phyloP scores from a whole-genome alignment of 176 grass and related monocot genomes.

The Musa beccarii region DNA sequence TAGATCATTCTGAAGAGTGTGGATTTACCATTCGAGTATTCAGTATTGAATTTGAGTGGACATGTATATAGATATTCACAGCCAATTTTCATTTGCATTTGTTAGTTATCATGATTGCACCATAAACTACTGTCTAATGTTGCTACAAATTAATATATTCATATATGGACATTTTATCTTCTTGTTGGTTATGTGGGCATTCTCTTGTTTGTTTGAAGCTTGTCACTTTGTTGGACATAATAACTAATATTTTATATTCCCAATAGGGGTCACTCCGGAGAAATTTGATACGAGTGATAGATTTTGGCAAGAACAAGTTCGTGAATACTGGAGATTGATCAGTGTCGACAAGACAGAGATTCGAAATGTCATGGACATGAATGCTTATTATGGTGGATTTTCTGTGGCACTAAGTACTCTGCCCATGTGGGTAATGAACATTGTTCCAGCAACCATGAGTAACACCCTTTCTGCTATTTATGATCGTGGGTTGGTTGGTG shows the following conservation, averaged over 20 bases:
- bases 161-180: background rate
- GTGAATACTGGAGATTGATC: conserved; percentile 73
- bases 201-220: background rate
- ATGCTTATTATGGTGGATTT: conserved; percentile 86
- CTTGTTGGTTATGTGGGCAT: background rate
- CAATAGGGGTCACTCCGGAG: conserved; percentile 61
- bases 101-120: too few relatives aligned
- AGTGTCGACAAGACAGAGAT: conserved; percentile 47
- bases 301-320: conserved; percentile 74
- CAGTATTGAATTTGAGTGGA: too few relatives aligned
- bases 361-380: conserved; percentile 95
- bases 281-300: conserved; percentile 49
- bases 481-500: conserved; percentile 70
- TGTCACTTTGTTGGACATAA: conserved; percentile 9
- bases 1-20: background rate
- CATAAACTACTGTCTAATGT: too few relatives aligned
- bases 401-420: conserved; percentile 57
- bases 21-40: too few relatives aligned
- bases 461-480: conserved; percentile 73
- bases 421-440: conserved; percentile 88
- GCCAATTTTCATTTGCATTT: background rate
- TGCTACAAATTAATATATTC: background rate
- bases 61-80: background rate
- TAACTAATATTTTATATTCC: conserved; percentile 26
- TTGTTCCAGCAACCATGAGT: conserved; percentile 58